Evolutionary conservation across 306 rosid genomes (phyloP).

Genomic region (Gynostemma pentaphyllum): DNA sequence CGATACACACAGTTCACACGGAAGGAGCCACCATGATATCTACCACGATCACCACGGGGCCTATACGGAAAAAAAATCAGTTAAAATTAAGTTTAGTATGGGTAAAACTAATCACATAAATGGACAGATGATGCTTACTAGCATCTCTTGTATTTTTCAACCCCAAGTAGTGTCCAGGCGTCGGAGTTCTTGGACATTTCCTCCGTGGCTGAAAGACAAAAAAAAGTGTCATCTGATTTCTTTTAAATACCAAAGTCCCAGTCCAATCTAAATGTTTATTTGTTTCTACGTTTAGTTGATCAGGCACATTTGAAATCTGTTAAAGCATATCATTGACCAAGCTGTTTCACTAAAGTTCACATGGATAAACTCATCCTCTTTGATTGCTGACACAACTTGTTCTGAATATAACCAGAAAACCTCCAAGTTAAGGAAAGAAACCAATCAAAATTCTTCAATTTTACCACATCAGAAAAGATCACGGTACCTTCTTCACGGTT

Average conservation of each 20-base stretch:
- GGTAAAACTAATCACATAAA: not conserved
- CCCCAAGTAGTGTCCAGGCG: constrained; percentile 98
- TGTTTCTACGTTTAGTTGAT: constrained; percentile 56
- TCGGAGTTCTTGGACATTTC: constrained; percentile 88
- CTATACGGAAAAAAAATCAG: constrained; percentile 22
- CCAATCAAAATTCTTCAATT: constrained; percentile 12
- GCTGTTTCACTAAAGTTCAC: constrained; percentile 93
- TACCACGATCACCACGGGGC: constrained; percentile 54
- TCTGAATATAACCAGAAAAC: constrained; percentile 97
- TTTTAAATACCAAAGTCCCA: not conserved
- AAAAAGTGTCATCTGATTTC: constrained; percentile 19
- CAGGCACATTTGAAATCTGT: constrained; percentile 89
- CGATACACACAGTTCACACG: constrained; percentile 67
- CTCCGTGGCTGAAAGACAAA: constrained; percentile 83
- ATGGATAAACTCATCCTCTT: constrained; percentile 95
- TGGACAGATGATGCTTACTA: constrained; percentile 29
- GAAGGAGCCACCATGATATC: constrained; percentile 38
- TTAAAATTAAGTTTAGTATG: not conserved
- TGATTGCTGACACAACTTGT: constrained; percentile 87
- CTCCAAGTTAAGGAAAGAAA: constrained; percentile 55
- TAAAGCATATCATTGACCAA: constrained; percentile 93
- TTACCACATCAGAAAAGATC: constrained; percentile 18
- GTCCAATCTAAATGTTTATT: not conserved
- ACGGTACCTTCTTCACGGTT: constrained; percentile 85
- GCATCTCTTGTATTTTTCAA: constrained; percentile 74